These are phyloP conservation scores for Sugiyamaella mastotermitis DNA, from an alignment of 805 yeast species.

Conservation along the genomic window DNA sequence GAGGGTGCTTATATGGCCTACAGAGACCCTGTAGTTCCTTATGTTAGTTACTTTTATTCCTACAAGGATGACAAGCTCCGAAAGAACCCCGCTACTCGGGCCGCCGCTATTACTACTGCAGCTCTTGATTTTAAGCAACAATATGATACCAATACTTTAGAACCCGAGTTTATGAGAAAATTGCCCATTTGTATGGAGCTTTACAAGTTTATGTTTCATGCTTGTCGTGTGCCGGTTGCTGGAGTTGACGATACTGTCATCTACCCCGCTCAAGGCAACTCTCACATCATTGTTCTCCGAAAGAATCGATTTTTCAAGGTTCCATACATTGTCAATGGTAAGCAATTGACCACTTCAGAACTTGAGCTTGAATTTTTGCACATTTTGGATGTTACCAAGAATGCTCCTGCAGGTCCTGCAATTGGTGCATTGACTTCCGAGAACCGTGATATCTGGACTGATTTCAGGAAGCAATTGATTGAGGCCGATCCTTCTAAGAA, in stretches of 20 bases:
- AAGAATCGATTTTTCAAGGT: conserved; percentile 80
- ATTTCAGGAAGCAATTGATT: conserved; percentile 50
- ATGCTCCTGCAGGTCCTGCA: conserved; percentile 42
- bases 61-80: conserved; percentile 57
- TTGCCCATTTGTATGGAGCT: conserved; percentile 94
- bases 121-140: conserved; percentile 60
- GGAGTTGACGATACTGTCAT: conserved; percentile 44
- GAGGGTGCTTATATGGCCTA: conserved; percentile 85
- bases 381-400: conserved; percentile 42
- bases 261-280: conserved; percentile 39
- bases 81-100: conserved; percentile 43
- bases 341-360: conserved; percentile 33
- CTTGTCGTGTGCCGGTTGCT: conserved; percentile 50
- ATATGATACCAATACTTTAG: conserved; percentile 66
- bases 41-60: conserved; percentile 81
- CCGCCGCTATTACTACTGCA: conserved; percentile 66
- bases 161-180: conserved; percentile 71
- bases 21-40: conserved; percentile 92
- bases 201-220: conserved; percentile 85
- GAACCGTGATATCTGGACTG: conserved; percentile 78
- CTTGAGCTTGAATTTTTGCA: conserved; percentile 47
- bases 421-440: conserved; percentile 77
- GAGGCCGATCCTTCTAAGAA: conserved; percentile 58
- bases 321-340: conserved; percentile 32
- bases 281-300: conserved; percentile 65